Conservation (phyloP, 805 yeast genomes). For the Soucietia sequanensis region DNA sequence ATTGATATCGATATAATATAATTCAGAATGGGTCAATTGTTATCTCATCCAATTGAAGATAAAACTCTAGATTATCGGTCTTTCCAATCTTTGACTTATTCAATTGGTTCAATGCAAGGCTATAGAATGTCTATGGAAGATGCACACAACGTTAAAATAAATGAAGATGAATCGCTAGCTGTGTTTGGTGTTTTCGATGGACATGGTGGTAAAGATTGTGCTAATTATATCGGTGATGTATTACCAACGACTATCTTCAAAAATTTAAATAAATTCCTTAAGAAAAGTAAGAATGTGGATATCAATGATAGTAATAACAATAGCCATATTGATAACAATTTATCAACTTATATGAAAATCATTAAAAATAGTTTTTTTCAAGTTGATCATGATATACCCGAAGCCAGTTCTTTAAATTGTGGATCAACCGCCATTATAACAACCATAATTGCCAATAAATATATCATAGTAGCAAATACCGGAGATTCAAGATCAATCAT, state of each 20-base stretch:
- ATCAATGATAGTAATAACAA: slow-evolving; percentile 1
- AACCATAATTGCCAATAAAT: slow-evolving; percentile 26
- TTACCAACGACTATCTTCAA: slow-evolving; percentile 39
- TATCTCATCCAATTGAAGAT: slow-evolving; percentile 74
- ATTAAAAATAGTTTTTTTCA: slow-evolving; percentile 35
- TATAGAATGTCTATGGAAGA: slow-evolving; percentile 75
- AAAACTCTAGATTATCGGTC: slow-evolving; percentile 52
- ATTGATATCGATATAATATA: too few relatives aligned
- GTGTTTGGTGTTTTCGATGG: slow-evolving; percentile 80
- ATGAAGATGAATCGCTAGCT: slow-evolving; percentile 39
- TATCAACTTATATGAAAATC: slow-evolving; percentile 16
- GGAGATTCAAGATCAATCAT: slow-evolving; percentile 76
- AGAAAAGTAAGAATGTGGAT: not conserved
- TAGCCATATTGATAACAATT: slow-evolving; percentile 1
- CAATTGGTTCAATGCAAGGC: slow-evolving; percentile 78
- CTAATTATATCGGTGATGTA: slow-evolving; percentile 49
- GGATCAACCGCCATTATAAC: slow-evolving; percentile 44
- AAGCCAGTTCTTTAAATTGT: slow-evolving; percentile 28
- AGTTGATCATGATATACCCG: slow-evolving; percentile 32
- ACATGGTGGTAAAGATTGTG: slow-evolving; percentile 71
- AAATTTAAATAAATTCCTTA: slow-evolving; percentile 14
- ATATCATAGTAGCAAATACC: slow-evolving; percentile 61
- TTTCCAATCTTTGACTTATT: slow-evolving; percentile 49
- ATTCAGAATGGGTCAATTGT: slow-evolving; percentile 62
- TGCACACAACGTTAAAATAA: slow-evolving; percentile 57